Conservation (phyloP, 1,284 basidiomycete species). For the Pseudozyma pruni region DNA sequence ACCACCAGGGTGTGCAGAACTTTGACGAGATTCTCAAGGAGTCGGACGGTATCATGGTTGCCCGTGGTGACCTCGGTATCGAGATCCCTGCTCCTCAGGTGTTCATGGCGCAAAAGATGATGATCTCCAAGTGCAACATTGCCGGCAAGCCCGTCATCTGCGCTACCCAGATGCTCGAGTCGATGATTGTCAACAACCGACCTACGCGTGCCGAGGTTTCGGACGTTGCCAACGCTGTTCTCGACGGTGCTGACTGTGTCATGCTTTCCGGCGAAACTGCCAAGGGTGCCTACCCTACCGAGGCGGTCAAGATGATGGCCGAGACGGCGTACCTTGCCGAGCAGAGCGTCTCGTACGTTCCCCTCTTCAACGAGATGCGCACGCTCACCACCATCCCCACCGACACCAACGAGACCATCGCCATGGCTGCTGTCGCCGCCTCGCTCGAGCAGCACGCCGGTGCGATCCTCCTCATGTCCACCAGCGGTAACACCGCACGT, state of each 20-base stretch:
- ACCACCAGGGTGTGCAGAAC: conserved; percentile 68
- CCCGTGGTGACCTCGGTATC: conserved; percentile 67
- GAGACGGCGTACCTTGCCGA: conserved; percentile 68
- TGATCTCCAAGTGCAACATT: conserved; percentile 68
- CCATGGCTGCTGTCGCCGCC: conserved; percentile 66
- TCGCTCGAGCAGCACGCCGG: conserved; percentile 67
- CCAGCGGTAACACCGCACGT: conserved; percentile 90
- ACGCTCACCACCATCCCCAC: conserved; percentile 61
- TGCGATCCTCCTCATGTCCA: conserved; percentile 90
- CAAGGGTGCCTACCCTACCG: conserved; percentile 66
- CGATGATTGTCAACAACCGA: conserved; percentile 70
- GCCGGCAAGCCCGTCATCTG: conserved; percentile 87
- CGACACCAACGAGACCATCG: conserved; percentile 66
- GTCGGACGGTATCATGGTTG: conserved; percentile 68
- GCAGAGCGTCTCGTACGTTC: conserved; percentile 65
- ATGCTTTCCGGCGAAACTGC: conserved; percentile 68
- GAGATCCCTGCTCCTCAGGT: conserved; percentile 73
- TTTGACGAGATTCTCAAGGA: conserved; percentile 68
- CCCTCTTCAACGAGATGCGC: conserved; percentile 71
- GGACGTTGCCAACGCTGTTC: conserved; percentile 67
- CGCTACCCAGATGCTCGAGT: conserved; percentile 99
- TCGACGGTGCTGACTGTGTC: conserved; percentile 68
- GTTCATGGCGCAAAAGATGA: conserved; percentile 68
- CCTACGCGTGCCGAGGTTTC: conserved; percentile 67
- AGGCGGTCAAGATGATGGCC: conserved; percentile 70